Base-by-base conservation (phyloP, 345 rosid species). In the Noccaea caerulescens region DNA sequence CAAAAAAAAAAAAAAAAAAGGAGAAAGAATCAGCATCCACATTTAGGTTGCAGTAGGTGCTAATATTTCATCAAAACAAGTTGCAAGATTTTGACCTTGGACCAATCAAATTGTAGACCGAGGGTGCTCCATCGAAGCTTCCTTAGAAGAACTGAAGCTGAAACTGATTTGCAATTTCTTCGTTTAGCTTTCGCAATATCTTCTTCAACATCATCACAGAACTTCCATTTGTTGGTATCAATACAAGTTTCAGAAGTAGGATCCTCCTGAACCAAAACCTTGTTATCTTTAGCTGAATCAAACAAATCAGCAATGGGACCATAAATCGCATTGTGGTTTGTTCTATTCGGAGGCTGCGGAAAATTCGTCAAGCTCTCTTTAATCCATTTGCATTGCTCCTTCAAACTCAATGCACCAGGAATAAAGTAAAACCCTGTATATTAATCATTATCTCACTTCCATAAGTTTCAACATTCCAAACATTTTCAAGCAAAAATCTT, bases 81-180 rank as follows among this genome's bases (percentile, higher is more conserved):
- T 27, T 38, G 4, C 8, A 65, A 58, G 39, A 25, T 8, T 6
- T 6, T 6, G 5, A 91, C 99, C 85, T 91, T 87, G 73, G 97
- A 85, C 96, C 99, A 94, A 72, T 91, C 95, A 75, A 91, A 94
- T 53, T 94, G 99, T 54, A 94, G 71, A 60, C 97, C 96, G 8
- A 91, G 91, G 6, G 96, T 91, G 76, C 97, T 91, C 99, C 99
- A 94, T 6, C 96, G 82, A 63, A 91, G 64, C 89, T 88, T 94
- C 75, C 95, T 76, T 45, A 94, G 59, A 33, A 91, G 80, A 71
- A 75, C 56, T 14, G 84, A 64, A 49, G 90, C 90, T 0, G 82
- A 38, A 67, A 83, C 63, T 10, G 86, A 71, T 70, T 82, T 88
- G 68, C 84, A 64, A 3, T 64, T 42, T 63, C 78, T 75, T 42